Conservation (phyloP, 257 asterid species). For the Agastache rugosa region DNA sequence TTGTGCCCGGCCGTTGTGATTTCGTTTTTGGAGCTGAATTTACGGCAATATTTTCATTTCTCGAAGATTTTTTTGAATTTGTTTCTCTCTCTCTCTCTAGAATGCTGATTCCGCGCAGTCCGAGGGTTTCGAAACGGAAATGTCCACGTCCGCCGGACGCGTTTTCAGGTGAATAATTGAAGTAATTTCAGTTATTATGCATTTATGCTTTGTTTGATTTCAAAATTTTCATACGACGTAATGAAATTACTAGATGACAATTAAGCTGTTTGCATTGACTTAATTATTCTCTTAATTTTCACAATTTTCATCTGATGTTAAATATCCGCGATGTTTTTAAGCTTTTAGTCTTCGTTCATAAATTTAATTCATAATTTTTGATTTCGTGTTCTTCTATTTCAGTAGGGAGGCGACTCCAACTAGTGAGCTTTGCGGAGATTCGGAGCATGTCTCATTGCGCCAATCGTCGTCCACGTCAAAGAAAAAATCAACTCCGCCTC, state of each 20-base stretch:
- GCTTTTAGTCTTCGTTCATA: conserved; percentile 19
- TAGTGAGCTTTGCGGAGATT: conserved; percentile 55
- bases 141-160: conserved; percentile 47
- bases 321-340: neutral
- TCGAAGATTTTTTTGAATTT: neutral
- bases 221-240: neutral
- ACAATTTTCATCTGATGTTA: neutral
- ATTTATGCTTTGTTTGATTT: conserved; percentile 8
- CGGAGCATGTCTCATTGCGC: conserved; percentile 37
- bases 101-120: conserved; percentile 53
- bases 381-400: conserved; percentile 27
- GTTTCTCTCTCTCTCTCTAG: conserved; percentile 32
- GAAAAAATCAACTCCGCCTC: conserved; percentile 43
- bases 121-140: conserved; percentile 55
- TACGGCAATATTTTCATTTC: conserved; percentile 17
- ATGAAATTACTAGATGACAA: neutral
- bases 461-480: conserved; percentile 31
- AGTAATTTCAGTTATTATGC: neutral
- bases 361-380: conserved; percentile 9
- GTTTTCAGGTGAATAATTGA: conserved; percentile 59
- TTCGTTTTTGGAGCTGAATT: conserved; percentile 22
- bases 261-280: neutral
- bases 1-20: conserved; percentile 22
- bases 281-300: too few species aligned
- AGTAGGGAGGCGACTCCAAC: conserved; percentile 61